Base-by-base conservation (phyloP, 2,329 filamentous ascomycete genomes). In the Achaetomium macrosporum region DNA sequence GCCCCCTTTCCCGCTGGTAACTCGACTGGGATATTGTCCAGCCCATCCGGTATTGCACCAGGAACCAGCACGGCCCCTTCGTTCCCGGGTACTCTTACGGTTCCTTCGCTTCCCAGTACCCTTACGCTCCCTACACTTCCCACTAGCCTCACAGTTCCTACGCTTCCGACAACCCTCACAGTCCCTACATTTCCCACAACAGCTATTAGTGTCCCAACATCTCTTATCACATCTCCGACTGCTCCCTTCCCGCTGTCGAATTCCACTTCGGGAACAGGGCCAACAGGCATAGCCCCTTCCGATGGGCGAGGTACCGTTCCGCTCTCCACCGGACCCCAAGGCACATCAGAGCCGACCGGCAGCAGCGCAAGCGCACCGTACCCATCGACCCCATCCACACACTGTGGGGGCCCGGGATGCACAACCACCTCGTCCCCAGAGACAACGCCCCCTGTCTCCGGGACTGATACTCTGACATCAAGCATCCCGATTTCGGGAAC, bases 181-280 rank as follows among this genome's bases (percentile, higher is more conserved):
- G 25, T 25, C 25, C 25, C 25, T 25, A 7, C 25, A 7, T 25
- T 7, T 25, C 25, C 25, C 25, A 25, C 25, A 25, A 25, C 29
- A 0, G 15, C 13, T 17, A 53, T 46, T 20, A 50, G 39, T 29
- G 35, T 36, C 37, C 25, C 31, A 10, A 43, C 15, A 11, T 36
- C 11, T 41, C 19, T 33, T 3, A 37, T 25, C 9, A 37, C 42
- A 15, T 25, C 41, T 37, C 37, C 33, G 6, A 37, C 35, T 19
- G 10, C 8, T 20, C 50, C 54, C 15, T 56, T 50, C 31, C 50
- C 54, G 8, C 35, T 56, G 30, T 36, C 50, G 33, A 57, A 57
- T 20, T 35, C 29, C 3, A 51, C 51, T 16, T 43, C 25, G 13
- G 36, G 25, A 19, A 36, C 25, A 35, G 56, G 46, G 5, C 36